Base-by-base conservation (phyloP, 805 yeast species). In the Candida fluviatilis region DNA sequence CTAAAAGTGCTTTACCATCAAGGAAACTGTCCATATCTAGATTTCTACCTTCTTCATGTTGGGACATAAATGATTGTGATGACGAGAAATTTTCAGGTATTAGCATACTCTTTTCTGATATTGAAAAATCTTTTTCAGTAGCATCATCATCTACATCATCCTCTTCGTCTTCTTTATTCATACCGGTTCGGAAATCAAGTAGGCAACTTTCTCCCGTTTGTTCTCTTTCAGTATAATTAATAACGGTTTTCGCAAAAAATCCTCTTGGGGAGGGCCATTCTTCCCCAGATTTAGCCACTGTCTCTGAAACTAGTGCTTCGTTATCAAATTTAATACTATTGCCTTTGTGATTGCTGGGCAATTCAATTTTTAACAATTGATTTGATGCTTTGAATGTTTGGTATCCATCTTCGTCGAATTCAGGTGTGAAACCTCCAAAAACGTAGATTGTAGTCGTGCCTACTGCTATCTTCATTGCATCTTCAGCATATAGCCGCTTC, bases 211-310 rank as follows among this genome's bases (percentile, higher is more conserved):
- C 26, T 5, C 19, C 4, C 5, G 30, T 16, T 26, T 35, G 38
- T 10, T 27, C 13, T 11, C n/a, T 35, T 11, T 36, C 40, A 18
- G 40, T 46, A 38, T 54, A 34, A 35, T 60, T 56, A 3, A 66
- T 52, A 32, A 68, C 46, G 2, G 60, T 40, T 32, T 41, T 51
- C 0, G 73, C 73, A 45, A 59, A 64, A 45, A 48, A 66, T 1
- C 73, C 74, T 46, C 74, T 46, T 4, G 69, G 64, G 2, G 53
- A 37, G 0, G 74, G 74, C 55, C 62, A 50, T 4, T 31, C 40
- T 4, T 38, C 40, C 2, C 18, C 31, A 17, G 36, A 32, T 16
- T 27, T 40, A n/a, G 24, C 25, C 14, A 47, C 46, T 16, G 54
- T 34, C 18, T 37, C 49, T 24, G 44, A 48, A 12, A 54, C 45